Conservation (phyloP, 208 protist genomes). For the Herpetomonas samuelpessoai region DNA sequence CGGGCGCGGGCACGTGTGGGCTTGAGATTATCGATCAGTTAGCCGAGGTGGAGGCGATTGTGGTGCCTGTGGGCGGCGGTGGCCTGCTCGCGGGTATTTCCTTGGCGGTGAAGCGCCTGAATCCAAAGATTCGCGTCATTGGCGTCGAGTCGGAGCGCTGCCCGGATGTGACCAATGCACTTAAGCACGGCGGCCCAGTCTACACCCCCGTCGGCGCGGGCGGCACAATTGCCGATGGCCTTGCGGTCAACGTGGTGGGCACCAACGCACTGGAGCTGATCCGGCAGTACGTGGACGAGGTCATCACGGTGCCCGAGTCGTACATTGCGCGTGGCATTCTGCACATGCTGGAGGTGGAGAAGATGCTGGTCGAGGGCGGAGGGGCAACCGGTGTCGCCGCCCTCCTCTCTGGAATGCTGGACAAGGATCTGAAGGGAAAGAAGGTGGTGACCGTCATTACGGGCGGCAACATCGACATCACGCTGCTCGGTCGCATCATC, state of each 20-base stretch:
- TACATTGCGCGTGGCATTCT: slow-evolving; percentile 82
- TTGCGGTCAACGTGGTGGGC: slow-evolving; percentile 84
- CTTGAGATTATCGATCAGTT: slow-evolving; percentile 89
- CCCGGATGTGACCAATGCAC: slow-evolving; percentile 44
- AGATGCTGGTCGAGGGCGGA: slow-evolving; percentile 88
- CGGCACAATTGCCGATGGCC: slow-evolving; percentile 89
- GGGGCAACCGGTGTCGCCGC: slow-evolving; percentile 77
- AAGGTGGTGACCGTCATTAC: slow-evolving; percentile 80
- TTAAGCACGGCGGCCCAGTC: slow-evolving; percentile 56
- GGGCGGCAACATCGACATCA: slow-evolving; percentile 92
- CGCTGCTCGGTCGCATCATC: slow-evolving; percentile 81
- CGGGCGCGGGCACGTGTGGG: slow-evolving; percentile 84
- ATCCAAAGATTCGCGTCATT: slow-evolving; percentile 67
- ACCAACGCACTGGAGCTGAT: slow-evolving; percentile 67
- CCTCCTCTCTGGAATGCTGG: slow-evolving; percentile 55
- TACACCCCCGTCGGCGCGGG: slow-evolving; percentile 34
- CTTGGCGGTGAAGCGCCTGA: slow-evolving; percentile 81
- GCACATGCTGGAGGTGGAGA: slow-evolving; percentile 85
- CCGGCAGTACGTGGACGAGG: slow-evolving; percentile 68
- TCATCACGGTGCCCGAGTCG: slow-evolving; percentile 71
- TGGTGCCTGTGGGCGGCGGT: slow-evolving; percentile 88
- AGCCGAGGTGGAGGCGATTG: slow-evolving; percentile 74
- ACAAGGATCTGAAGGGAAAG: slow-evolving; percentile 50
- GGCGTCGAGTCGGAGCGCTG: slow-evolving; percentile 83
- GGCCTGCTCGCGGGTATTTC: slow-evolving; percentile 86